Base-by-base conservation (phyloP, 1,284 basidiomycete genomes). In the Mycosarcoma mackinlayi region DNA sequence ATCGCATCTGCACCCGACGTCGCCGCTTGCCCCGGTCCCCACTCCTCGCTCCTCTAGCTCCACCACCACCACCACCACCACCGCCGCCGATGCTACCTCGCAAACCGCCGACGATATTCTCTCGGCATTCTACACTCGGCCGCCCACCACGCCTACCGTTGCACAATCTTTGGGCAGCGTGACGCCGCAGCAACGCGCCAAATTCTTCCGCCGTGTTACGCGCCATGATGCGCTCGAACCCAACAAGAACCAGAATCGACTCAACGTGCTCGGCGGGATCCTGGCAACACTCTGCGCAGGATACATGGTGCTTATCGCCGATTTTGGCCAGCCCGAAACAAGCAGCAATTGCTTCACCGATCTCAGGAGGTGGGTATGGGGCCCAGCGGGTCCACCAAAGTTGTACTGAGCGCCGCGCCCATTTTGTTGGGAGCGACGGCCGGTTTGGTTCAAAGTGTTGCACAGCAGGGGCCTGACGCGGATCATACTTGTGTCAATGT, bases 241-340 rank as follows among this genome's bases (percentile, higher is more conserved):
- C 1, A 31, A 18, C 0, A 4, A 18, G 0, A 25, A 50, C 0
- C 68, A 71, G 40, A 65, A 66, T 21, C 23, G 55, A 19, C 33
- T 66, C 33, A 71, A 62, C 37, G 37, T 71, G 11, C 8, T 71
- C 13, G 68, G 60, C 10, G 58, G 47, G 0, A 35, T 71, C 0
- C 41, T 62, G 3, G 68, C 62, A 6, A 39, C 39, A 0, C 30
- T 21, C 0, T 44, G 41, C 8, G 62, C 50, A 0, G 41, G 31
- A 3, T 71, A 66, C 24, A 65, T 71, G 62, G 62, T 71, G 18
- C 31, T 66, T 13, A 48, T 65, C n/a, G 68, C 68, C 25, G 62
- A 71, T 19, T 71, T 71, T 14, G 61, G 51, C 6, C 41, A 57
- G 6, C 42, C 38, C 6, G 37, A 49, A 25, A 55, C 25, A 0